These are phyloP conservation scores for Podaxis rugospora DNA, from an alignment of 768 basidiomycete species.

Conservation along the genomic window DNA sequence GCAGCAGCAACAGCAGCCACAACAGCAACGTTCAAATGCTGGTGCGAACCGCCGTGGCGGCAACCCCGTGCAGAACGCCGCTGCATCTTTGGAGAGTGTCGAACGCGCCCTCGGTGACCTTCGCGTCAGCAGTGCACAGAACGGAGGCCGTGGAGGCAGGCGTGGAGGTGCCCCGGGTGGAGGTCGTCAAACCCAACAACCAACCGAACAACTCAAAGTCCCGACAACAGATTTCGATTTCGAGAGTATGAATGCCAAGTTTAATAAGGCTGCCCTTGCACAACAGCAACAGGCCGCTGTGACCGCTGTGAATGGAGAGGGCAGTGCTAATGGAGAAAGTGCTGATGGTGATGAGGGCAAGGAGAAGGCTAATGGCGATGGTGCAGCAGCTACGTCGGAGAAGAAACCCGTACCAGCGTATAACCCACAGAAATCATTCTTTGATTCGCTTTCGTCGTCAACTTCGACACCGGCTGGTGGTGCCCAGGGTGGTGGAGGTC, in stretches of 20 bases:
- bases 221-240: slow-evolving; percentile 84
- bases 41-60: slow-evolving; percentile 16
- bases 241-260: slow-evolving; percentile 68
- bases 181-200: slow-evolving; percentile 11
- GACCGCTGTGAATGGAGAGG: slow-evolving; percentile 16
- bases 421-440: slow-evolving; percentile 77
- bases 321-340: slow-evolving; percentile 25
- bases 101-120: slow-evolving; percentile 52
- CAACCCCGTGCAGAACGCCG: slow-evolving; percentile 65
- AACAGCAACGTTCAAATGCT: slow-evolving; percentile 8
- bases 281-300: slow-evolving; percentile 17
- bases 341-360: slow-evolving; percentile 18
- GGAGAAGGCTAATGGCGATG: slow-evolving; percentile 17
- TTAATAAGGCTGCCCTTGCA: slow-evolving; percentile 65
- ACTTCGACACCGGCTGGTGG: slow-evolving; percentile 16
- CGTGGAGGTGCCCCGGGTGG: slow-evolving; percentile 21
- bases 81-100: slow-evolving; percentile 68
- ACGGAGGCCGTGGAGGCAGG: slow-evolving; percentile 24
- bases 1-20: slow-evolving; percentile 11
- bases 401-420: slow-evolving; percentile 47
- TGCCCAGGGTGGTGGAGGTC: slow-evolving; percentile 23
- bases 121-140: slow-evolving; percentile 32
- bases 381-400: slow-evolving; percentile 24
- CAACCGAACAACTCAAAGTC: slow-evolving; percentile 50
- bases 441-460: slow-evolving; percentile 59